phyloP scores from a whole-genome alignment of 2,329 filamentous ascomycete genomes.

The Trichoderma oligosporum region DNA sequence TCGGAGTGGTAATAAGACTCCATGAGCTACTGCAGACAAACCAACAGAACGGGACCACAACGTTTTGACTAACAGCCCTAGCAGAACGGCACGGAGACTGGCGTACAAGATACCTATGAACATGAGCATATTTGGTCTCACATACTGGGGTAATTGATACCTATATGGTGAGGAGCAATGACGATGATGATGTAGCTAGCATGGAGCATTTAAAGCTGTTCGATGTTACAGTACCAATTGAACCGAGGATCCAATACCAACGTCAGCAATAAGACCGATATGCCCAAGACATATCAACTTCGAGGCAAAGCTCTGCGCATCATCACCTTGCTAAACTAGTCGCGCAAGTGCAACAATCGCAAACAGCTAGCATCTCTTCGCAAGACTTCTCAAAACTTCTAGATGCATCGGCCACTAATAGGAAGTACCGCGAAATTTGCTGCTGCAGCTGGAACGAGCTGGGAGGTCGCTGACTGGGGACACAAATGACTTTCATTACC shows the following conservation, averaged over 20 bases:
- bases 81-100: slow-evolving; percentile 6
- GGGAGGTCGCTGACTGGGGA: not conserved
- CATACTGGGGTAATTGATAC: not conserved
- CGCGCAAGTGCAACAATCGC: not conserved
- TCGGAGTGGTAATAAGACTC: slow-evolving; percentile 9
- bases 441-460: not conserved
- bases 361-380: not conserved
- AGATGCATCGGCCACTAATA: not conserved
- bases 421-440: not conserved
- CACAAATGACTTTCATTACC: not conserved
- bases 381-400: not conserved
- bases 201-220: not conserved
- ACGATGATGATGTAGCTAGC: slow-evolving; percentile 17
- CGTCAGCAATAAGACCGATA: not conserved
- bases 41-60: slow-evolving; percentile 16
- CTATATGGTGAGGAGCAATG: not conserved
- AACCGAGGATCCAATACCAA: not conserved
- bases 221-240: not conserved
- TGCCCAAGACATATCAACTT: not conserved
- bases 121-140: slow-evolving; percentile 9
- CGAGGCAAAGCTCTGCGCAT: not conserved
- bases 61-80: slow-evolving; percentile 12
- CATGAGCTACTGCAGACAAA: slow-evolving; percentile 15
- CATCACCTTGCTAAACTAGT: not conserved
- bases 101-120: not conserved